phyloP scores from a whole-genome alignment of 2,329 filamentous ascomycete genomes.

The Cordyceps pruinosa region DNA sequence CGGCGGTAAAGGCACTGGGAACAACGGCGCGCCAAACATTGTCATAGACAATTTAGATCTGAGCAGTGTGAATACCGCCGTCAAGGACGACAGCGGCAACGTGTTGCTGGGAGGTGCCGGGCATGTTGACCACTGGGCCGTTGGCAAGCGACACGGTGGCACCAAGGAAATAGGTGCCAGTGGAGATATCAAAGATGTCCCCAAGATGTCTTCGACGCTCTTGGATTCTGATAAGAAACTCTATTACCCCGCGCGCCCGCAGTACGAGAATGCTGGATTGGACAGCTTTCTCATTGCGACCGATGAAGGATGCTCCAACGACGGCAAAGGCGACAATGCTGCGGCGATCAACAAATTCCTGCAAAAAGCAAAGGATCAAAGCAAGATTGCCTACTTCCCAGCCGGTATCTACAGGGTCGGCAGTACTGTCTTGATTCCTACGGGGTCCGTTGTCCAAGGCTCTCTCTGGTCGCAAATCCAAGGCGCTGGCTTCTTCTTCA shows the following conservation, averaged over 20 bases:
- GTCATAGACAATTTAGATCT: neutral
- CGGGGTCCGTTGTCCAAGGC: slow-evolving; percentile 42
- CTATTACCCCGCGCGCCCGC: slow-evolving; percentile 24
- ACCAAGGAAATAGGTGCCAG: too few species aligned
- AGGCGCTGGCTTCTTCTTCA: slow-evolving; percentile 61
- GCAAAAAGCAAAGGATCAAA: neutral
- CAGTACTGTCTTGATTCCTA: slow-evolving; percentile 39
- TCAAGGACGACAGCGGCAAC: slow-evolving; percentile 41
- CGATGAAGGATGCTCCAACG: slow-evolving; percentile 28
- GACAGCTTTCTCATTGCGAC: slow-evolving; percentile 33
- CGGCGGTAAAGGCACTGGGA: slow-evolving; percentile 33
- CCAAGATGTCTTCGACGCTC: too few species aligned
- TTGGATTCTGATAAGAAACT: slow-evolving; percentile 16
- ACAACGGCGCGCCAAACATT: neutral
- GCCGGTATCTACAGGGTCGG: slow-evolving; percentile 21
- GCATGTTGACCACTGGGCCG: too few species aligned
- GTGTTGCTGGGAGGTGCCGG: too few species aligned
- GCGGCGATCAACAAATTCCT: slow-evolving; percentile 18
- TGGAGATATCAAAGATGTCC: slow-evolving; percentile 5
- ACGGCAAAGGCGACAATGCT: slow-evolving; percentile 27
- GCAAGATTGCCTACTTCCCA: slow-evolving; percentile 19
- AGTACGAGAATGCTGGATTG: slow-evolving; percentile 24
- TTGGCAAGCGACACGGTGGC: too few species aligned
- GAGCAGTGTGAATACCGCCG: slow-evolving; percentile 50
- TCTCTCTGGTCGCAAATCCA: slow-evolving; percentile 55